Conservation (phyloP, 208 protist species). For the Trypanosoma boissoni region DNA sequence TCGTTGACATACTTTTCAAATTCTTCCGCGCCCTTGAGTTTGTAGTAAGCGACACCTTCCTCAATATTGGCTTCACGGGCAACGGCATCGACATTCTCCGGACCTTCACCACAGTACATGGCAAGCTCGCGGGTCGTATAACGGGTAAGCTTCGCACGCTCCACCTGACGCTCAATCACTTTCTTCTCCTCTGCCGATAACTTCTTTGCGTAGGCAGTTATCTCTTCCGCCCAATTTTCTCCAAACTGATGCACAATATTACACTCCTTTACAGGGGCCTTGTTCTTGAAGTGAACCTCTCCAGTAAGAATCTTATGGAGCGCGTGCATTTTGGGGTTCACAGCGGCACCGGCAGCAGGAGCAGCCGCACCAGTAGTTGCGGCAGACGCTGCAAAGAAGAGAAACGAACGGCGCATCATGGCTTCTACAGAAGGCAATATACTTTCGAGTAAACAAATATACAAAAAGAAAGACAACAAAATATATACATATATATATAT, state of each 20-base stretch:
- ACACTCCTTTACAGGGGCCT: conserved; percentile 78
- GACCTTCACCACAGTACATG: conserved; percentile 69
- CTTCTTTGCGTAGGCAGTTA: conserved; percentile 66
- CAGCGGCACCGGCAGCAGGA: conserved; percentile 27
- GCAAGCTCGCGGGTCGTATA: conserved; percentile 89
- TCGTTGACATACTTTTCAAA: conserved; percentile 69
- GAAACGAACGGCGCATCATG: conserved; percentile 64
- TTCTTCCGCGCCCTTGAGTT: conserved; percentile 61
- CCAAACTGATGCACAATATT: conserved; percentile 90
- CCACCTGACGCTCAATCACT: conserved; percentile 73
- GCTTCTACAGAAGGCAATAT: neutral
- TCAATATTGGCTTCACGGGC: conserved; percentile 74
- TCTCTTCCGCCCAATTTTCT: conserved; percentile 65
- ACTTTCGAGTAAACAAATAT: too few species aligned
- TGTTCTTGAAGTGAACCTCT: conserved; percentile 84
- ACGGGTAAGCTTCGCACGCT: conserved; percentile 73
- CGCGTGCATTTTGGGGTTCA: conserved; percentile 62
- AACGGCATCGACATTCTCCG: conserved; percentile 57
- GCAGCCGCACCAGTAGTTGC: conserved; percentile 36
- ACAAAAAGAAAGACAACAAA: neutral
- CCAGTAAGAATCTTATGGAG: conserved; percentile 87
- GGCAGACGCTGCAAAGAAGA: conserved; percentile 36
- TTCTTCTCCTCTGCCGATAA: conserved; percentile 70
- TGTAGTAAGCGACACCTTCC: conserved; percentile 66
- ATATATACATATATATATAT: conserved; percentile 16